Base-by-base conservation (phyloP, 192 early-diverging fungal genomes). In the Backusella tuberculispora region DNA sequence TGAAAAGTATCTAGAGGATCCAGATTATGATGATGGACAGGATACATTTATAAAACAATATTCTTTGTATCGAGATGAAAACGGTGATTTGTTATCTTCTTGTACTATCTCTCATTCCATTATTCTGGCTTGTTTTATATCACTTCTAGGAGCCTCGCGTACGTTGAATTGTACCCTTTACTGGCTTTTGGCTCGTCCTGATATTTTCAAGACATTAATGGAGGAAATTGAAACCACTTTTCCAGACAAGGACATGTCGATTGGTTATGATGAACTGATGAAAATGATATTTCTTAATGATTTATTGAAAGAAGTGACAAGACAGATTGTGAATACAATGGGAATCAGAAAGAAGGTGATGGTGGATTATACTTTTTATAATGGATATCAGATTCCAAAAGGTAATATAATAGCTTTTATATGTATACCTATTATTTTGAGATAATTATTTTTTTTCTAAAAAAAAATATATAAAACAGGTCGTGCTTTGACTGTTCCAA, bases 171-270 rank as follows among this genome's bases (percentile, higher is more conserved):
- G 53, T 13, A 9, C 46, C 19, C 8, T 78, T 1, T 73, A 53
- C n/a, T 78, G 76, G 76, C 65, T 78, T 6, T 40, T 78, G 3
- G 64, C 64, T n/a, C 64, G 76, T 29, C 76, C 76, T 24, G 76
- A 78, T 44, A 19, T 78, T 5, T 9, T 41, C 5, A 37, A 26
- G 12, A 26, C 13, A n/a, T n/a, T n/a, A n/a, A n/a, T n/a, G n/a
- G n/a, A n/a, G n/a, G n/a, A n/a, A n/a, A n/a, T n/a, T n/a, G 71
- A 78, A 1, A 3, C 2, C 0, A 45, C 53, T 12, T 19, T 37
- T 42, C 40, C 45, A 9, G 71, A 46, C 29, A 42, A 9, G n/a
- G 19, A n/a, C n/a, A n/a, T 44, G 10, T 46, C 45, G 17, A 69
- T 78, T n/a, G 69, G 65, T 8, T 21, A 73, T 7, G 76, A 73